Base-by-base conservation (phyloP, 208 protist genomes). In the Crithidia acanthocephali region DNA sequence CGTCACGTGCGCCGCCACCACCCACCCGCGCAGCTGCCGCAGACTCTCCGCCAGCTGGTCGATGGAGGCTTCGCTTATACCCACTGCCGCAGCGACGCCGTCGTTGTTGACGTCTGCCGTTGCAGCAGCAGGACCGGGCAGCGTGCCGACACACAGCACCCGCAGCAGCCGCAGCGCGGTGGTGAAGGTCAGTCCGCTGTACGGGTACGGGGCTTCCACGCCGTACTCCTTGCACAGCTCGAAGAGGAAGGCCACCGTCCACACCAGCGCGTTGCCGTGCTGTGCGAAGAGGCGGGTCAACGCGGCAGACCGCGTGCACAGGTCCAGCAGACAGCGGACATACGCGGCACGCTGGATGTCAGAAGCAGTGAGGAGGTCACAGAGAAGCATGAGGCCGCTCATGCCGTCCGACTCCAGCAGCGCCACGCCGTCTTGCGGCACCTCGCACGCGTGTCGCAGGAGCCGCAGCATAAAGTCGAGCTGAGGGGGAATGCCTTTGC, bases 141-240 rank as follows among this genome's bases (percentile, higher is more conserved):
- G 30, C 3, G 47, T 65, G 27, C 58, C 68, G 42, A 25, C 22
- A 42, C 77, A 83, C 47, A 84, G 56, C 59, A 72, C 45, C 8
- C 60, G 64, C 61, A 86, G 70, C 27, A 86, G 72, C 58, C 68
- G 22, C 42, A 92, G 71, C 28, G 79, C 66, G 7, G 51, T 71
- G 42, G 83, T 85, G 74, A 93, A 94, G 61, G 91, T 79, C 1
- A 74, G 75, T 8, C 85, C 84, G 25, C 76, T 72, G 77, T 90
- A 94, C 27, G 76, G 68, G 67, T 87, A 51, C 25, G 82, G 73
- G 18, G 35, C 40, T 9, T 35, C 37, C 25, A 47, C 57, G 30
- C 85, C 87, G 66, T 88, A 93, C 78, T 96, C 88, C 40, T 47
- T 68, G 61, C 74, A 83, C 28, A 96, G 74, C 73, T 90, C 83